Conservation (phyloP, 257 asterid genomes). For the Nicotiana tabacum region DNA sequence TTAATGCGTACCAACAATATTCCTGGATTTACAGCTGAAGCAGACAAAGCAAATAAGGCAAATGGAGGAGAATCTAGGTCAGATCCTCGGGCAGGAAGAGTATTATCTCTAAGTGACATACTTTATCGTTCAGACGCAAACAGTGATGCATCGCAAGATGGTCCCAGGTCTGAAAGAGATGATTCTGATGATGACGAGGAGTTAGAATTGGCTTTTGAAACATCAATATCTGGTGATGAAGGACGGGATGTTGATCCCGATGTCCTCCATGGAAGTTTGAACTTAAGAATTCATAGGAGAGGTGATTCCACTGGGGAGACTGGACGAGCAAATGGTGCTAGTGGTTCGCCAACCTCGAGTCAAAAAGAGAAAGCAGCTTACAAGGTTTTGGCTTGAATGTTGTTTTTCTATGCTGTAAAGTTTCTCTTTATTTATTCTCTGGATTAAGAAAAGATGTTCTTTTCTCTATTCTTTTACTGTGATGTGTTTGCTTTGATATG, state of each 20-base stretch:
- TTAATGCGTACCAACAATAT: constrained; percentile 13
- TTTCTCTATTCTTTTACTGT: not conserved
- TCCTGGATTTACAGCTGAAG: constrained; percentile 56
- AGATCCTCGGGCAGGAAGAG: constrained; percentile 48
- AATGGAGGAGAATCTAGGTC: constrained; percentile 50
- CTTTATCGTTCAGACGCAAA: constrained; percentile 66
- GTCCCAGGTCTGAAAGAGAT: constrained; percentile 58
- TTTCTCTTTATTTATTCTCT: not conserved
- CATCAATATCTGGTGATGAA: constrained; percentile 59
- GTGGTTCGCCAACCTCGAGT: constrained; percentile 30
- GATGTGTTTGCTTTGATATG: not conserved
- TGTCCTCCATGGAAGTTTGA: constrained; percentile 61
- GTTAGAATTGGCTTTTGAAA: constrained; percentile 72
- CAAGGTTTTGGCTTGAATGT: constrained; percentile 46
- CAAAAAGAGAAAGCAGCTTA: constrained; percentile 46
- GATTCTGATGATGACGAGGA: constrained; percentile 89
- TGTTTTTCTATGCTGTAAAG: not conserved
- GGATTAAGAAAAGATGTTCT: constrained; percentile 1
- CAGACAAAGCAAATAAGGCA: constrained; percentile 49
- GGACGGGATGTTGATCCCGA: constrained; percentile 46
- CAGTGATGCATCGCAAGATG: constrained; percentile 64
- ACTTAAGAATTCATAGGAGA: constrained; percentile 58
- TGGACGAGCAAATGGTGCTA: constrained; percentile 45
- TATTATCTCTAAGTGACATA: constrained; percentile 78
- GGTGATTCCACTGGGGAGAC: constrained; percentile 46